These are phyloP conservation scores for Globisporangium echinulatum DNA, from an alignment of 352 stramenopile species.

Conservation along the genomic window DNA sequence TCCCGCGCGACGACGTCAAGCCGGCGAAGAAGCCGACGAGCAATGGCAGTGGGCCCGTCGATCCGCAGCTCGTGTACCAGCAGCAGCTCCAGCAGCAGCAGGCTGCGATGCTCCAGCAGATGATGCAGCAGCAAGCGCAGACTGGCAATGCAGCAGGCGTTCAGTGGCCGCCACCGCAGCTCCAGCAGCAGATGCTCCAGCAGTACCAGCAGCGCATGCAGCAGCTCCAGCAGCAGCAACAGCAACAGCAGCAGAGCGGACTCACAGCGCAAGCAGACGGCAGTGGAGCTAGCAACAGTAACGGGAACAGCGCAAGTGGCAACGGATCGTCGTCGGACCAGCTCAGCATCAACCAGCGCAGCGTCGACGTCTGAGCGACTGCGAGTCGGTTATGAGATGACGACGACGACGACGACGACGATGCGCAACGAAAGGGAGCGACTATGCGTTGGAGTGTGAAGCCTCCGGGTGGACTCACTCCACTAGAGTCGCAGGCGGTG, in stretches of 20 bases:
- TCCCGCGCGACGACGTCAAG: conserved; percentile 85
- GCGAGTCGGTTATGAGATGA: too few species aligned
- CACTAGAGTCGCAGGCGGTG: too few species aligned
- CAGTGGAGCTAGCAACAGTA: conserved; percentile 3
- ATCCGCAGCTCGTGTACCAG: conserved; percentile 79
- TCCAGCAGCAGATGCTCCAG: conserved; percentile 87
- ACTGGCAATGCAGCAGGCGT: conserved; percentile 37
- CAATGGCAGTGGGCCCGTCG: conserved; percentile 24
- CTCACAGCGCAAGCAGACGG: background rate
- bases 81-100: conserved; percentile 86
- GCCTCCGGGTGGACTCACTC: too few species aligned
- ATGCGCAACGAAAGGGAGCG: too few species aligned
- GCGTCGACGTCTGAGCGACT: conserved; percentile 50
- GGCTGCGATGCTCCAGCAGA: conserved; percentile 82
- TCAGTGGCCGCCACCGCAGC: conserved; percentile 71
- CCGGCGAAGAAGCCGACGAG: conserved; percentile 59
- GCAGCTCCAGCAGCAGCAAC: conserved; percentile 47
- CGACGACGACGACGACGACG: too few species aligned
- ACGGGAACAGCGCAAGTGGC: conserved; percentile 23
- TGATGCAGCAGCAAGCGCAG: conserved; percentile 78
- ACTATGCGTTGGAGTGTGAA: too few species aligned
- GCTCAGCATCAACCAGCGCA: conserved; percentile 68
- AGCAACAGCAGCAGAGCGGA: conserved; percentile 43
- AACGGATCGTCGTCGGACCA: conserved; percentile 39
- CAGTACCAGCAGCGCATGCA: conserved; percentile 86